phyloP scores from a whole-genome alignment of 805 yeast genomes.

The Metschnikowia kunwiensis region DNA sequence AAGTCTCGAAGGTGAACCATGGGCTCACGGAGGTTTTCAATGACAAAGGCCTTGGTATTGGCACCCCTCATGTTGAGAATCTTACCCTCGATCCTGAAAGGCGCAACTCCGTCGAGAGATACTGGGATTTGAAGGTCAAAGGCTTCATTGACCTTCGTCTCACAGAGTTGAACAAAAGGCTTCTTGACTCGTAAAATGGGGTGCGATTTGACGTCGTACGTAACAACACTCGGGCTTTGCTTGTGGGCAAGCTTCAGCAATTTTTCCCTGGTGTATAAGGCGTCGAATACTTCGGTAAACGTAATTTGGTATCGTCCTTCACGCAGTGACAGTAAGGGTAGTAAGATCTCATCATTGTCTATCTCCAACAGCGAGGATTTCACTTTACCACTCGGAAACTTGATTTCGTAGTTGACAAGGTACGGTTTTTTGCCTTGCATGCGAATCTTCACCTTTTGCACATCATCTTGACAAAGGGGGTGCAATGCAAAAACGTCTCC shows the following conservation, averaged over 20 bases:
- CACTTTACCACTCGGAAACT: slow-evolving; percentile 51
- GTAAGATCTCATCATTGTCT: slow-evolving; percentile 25
- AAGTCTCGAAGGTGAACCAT: slow-evolving; percentile 13
- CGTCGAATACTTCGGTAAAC: slow-evolving; percentile 64
- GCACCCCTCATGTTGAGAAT: slow-evolving; percentile 62
- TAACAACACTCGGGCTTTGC: slow-evolving; percentile 18
- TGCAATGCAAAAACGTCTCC: slow-evolving; percentile 20
- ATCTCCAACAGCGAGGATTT: slow-evolving; percentile 35
- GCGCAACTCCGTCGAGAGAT: slow-evolving; percentile 54
- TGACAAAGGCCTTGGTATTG: slow-evolving; percentile 42
- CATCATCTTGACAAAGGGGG: slow-evolving; percentile 33
- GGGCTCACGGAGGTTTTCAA: slow-evolving; percentile 41
- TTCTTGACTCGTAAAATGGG: slow-evolving; percentile 57
- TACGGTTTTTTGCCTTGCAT: slow-evolving; percentile 66
- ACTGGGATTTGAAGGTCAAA: slow-evolving; percentile 48
- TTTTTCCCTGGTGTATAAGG: slow-evolving; percentile 48
- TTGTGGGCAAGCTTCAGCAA: slow-evolving; percentile 4
- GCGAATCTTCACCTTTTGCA: slow-evolving; percentile 31
- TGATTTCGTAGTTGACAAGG: slow-evolving; percentile 61
- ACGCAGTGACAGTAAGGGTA: slow-evolving; percentile 39
- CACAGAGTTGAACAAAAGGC: slow-evolving; percentile 47
- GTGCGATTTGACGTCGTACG: slow-evolving; percentile 50
- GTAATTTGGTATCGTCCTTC: slow-evolving; percentile 62
- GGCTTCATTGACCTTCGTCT: slow-evolving; percentile 26
- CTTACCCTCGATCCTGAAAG: slow-evolving; percentile 56